These are phyloP conservation scores for Saussurea involucrata DNA, from an alignment of 129 eudicot species.

Conservation along the genomic window DNA sequence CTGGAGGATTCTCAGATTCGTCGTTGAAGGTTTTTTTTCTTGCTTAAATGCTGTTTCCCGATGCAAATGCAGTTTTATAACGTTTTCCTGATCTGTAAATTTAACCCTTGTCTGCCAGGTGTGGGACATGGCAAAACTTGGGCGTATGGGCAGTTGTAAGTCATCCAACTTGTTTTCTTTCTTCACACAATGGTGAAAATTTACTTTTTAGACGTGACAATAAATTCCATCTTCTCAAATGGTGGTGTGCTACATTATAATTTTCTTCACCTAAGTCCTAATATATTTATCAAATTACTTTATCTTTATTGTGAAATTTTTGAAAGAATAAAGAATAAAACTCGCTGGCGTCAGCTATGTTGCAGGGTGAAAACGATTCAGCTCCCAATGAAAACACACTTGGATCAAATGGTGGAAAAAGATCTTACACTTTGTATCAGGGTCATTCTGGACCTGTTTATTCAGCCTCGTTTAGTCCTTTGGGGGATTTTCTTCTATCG, in stretches of 20 bases:
- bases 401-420: slow-evolving; percentile 53
- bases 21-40: slow-evolving; percentile 65
- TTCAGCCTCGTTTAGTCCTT: slow-evolving; percentile 84
- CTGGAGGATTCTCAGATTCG: slow-evolving; percentile 98
- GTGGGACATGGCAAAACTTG: slow-evolving; percentile 97
- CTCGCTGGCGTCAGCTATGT: slow-evolving; percentile 43
- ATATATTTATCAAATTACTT: neutral
- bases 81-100: slow-evolving; percentile 1
- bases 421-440: slow-evolving; percentile 68
- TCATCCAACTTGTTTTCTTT: neutral
- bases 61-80: slow-evolving; percentile 10
- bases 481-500: slow-evolving; percentile 90
- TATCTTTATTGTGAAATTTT: neutral
- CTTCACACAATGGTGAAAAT: neutral
- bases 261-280: neutral
- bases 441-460: slow-evolving; percentile 98
- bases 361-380: slow-evolving; percentile 63
- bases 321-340: slow-evolving; percentile 14
- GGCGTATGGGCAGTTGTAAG: slow-evolving; percentile 76
- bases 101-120: slow-evolving; percentile 39
- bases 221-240: neutral
- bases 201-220: neutral
- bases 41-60: slow-evolving; percentile 2
- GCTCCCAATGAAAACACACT: slow-evolving; percentile 42
- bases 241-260: neutral